These are phyloP conservation scores for Alternaria sp. DNA, from an alignment of 2,329 filamentous ascomycete species.

Conservation along the genomic window DNA sequence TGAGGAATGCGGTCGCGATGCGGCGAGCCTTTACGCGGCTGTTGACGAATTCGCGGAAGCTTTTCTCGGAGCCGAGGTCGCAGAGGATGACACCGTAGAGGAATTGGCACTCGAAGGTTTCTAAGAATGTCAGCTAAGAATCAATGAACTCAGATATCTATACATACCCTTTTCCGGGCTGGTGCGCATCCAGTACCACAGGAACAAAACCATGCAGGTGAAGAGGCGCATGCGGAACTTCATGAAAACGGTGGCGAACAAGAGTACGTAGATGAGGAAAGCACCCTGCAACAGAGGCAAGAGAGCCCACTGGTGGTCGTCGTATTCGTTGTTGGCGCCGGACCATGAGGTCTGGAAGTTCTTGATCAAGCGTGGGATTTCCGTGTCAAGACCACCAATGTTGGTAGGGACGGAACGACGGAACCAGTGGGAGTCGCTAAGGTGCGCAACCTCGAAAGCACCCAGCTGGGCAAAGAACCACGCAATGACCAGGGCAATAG, in stretches of 20 bases:
- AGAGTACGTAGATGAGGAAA: slow-evolving; percentile 58
- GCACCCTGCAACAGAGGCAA: slow-evolving; percentile 57
- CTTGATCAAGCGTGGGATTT: slow-evolving; percentile 53
- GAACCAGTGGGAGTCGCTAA: slow-evolving; percentile 60
- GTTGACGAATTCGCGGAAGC: slow-evolving; percentile 55
- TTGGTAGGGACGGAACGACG: slow-evolving; percentile 56
- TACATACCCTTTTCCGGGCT: slow-evolving; percentile 55
- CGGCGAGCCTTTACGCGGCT: slow-evolving; percentile 47
- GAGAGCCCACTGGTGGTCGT: slow-evolving; percentile 63
- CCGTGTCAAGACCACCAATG: slow-evolving; percentile 52
- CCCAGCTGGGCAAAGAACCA: slow-evolving; percentile 59
- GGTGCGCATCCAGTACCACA: slow-evolving; percentile 58
- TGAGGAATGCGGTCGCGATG: slow-evolving; percentile 47
- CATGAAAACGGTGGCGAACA: slow-evolving; percentile 57
- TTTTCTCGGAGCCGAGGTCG: slow-evolving; percentile 56
- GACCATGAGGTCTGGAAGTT: slow-evolving; percentile 60
- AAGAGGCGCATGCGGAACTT: slow-evolving; percentile 56
- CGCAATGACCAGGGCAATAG: slow-evolving; percentile 58
- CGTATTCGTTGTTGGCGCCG: slow-evolving; percentile 58
- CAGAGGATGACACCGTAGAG: slow-evolving; percentile 60
- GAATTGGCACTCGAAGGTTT: slow-evolving; percentile 62
- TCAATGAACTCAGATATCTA: neutral
- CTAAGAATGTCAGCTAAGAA: slow-evolving; percentile 37
- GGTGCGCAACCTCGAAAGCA: slow-evolving; percentile 56
- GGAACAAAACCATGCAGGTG: slow-evolving; percentile 54